Evolutionary conservation across 495 filamentous ascomycete genomes (phyloP).

Genomic region (Symbiotaphrina buchneri): DNA sequence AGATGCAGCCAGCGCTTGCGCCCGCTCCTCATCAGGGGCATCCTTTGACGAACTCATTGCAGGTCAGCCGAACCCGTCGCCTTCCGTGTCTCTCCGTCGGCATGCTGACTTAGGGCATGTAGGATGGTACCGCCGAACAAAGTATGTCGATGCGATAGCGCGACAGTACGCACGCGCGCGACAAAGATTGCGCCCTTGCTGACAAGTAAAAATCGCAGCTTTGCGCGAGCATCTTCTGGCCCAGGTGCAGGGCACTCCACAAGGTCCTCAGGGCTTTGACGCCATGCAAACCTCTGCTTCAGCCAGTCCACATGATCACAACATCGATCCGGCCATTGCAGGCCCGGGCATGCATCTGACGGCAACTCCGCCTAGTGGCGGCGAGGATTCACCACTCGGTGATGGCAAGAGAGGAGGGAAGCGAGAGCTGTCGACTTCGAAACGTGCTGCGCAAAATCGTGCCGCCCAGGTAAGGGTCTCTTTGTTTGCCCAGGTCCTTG

Average conservation of each 20-base stretch:
- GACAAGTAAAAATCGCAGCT: slow-evolving; percentile 11
- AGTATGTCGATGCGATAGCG: slow-evolving; percentile 17
- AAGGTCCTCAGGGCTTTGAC: slow-evolving; percentile 9
- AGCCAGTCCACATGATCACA: slow-evolving; percentile 18
- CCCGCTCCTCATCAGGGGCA: slow-evolving; percentile 36
- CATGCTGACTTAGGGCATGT: slow-evolving; percentile 5
- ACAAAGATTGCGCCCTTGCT: slow-evolving; percentile 1
- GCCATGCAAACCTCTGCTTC: slow-evolving; percentile 18
- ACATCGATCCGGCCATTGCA: slow-evolving; percentile 14
- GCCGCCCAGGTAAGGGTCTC: slow-evolving; percentile 72
- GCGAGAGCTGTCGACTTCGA: slow-evolving; percentile 79
- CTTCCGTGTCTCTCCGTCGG: neutral
- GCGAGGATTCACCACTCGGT: slow-evolving; percentile 10
- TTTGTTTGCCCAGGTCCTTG: slow-evolving; percentile 1
- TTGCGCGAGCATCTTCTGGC: slow-evolving; percentile 29
- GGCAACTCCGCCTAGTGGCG: slow-evolving; percentile 4
- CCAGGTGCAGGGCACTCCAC: slow-evolving; percentile 17
- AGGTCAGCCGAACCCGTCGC: slow-evolving; percentile 22
- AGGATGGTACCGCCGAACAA: slow-evolving; percentile 26
- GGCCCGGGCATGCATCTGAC: slow-evolving; percentile 3
- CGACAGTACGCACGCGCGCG: slow-evolving; percentile 1
- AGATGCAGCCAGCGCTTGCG: slow-evolving; percentile 34
- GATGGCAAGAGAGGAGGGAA: slow-evolving; percentile 32
- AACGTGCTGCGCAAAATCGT: slow-evolving; percentile 89
- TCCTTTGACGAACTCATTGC: slow-evolving; percentile 25